Evolutionary conservation across 2,329 filamentous ascomycete species (phyloP), one percentile per base, ranked within the genome.

Genomic region (Penicillium italicum): DNA sequence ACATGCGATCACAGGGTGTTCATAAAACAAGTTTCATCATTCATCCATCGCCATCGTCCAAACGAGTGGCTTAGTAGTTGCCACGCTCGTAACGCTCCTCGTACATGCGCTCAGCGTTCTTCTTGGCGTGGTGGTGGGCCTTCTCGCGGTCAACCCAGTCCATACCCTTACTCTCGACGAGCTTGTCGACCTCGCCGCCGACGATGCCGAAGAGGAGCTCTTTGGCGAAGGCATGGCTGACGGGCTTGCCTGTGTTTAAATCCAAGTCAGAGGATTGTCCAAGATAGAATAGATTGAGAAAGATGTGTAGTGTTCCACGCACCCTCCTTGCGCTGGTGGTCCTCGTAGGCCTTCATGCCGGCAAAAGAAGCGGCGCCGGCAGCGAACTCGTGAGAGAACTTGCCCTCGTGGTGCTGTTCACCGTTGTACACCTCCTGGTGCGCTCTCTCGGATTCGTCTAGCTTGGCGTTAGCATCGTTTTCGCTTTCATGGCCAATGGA

Each of bases 311-410:
- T 56, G 24, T 16, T 50, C n/a, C 28, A 47, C 77, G 26, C 77
- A 85, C 86, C 89, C 71, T 89, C 79, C 54, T 76, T 79, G 67
- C 87, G 86, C 77, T 91, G 87, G 66, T 83, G 79, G 73, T 91
- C 86, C 76, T 92, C 89, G 67, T 86, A 92, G 22, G 86, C 78
- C 80, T 91, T 91, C 82, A 93, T 88, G 66, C 85, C 90, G 61
- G 84, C 86, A 70, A 93, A 93, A 59, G 87, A 85, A 55, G 89
- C 89, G 55, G 85, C 90, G 60, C 88, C 88, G 62, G 86, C 89
- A 53, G 92, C 71, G 45, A 90, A 69, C 77, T 94, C 89, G 76
- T 93, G 89, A 64, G 82, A 82, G 68, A 89, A 76, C 69, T 82
- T 82, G 65, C 81, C 79, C 75, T 89, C 76, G 76, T 89, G 80